Evolutionary conservation across 2,329 filamentous ascomycete species (phyloP), one percentile per base, ranked within the genome.

Genomic region (Hypoxylon sp.): DNA sequence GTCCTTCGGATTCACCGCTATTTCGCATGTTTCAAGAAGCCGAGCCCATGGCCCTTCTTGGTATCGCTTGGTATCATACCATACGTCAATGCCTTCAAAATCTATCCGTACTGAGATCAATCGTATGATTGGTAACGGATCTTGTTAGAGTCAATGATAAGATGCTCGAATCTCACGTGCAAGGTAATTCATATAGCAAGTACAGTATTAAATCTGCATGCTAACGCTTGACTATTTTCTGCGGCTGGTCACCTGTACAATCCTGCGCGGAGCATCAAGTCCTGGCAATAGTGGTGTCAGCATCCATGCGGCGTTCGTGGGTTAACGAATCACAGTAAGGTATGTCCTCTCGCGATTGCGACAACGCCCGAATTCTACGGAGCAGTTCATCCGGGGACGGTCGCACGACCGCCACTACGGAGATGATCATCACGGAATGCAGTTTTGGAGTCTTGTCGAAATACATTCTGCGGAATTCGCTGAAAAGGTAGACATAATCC

Each of bases 1-100:
- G 49, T 57, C 45, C 34, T 60, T 48, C 34, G 48, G 67, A 48
- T 69, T 69, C 67, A 69, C 67, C 67, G 67, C 67, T 48, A 61
- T 59, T 69, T 66, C 19, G 25, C 19, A 19, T 50, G 23, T 49
- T 41, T 25, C 17, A 7, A 45, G 19, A 21, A 32, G 43, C 30
- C 23, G 25, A 48, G 41, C 43, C 9, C 59, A 11, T 52, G 21
- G n/a, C 28, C 17, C 1, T 21, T 13, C 30, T 41, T 19, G 48
- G 28, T 30, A 32, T 34, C 43, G 34, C 14, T 45, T 46, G 43
- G 32, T 21, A 57, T 51, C 43, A 36, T 38, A 49, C 48, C 36
- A 52, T 57, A 46, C 30, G 45, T 14, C 41, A 50, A 50, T 17
- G 43, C 11, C 34, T 36, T 50, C 23, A 6, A 51, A 41, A 25